Evolutionary conservation across 2,329 filamentous ascomycete genomes (phyloP).

Genomic region (Sporothrix inflata): DNA sequence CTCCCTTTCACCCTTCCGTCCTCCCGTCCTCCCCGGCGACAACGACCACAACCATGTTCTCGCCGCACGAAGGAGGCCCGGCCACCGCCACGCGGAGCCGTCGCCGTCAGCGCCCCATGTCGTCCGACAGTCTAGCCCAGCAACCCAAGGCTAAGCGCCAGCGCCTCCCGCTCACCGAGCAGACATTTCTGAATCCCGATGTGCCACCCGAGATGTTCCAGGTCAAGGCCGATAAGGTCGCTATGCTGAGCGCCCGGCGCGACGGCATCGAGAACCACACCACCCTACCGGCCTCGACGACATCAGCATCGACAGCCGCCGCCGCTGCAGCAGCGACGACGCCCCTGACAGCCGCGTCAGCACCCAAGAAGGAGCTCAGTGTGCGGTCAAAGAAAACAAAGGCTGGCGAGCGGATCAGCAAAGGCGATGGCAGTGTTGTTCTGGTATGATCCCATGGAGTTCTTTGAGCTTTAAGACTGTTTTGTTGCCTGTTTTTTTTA

Average conservation of each 20-base stretch:
- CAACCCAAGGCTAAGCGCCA: slow-evolving; percentile 68
- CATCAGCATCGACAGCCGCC: background rate
- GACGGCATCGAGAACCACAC: slow-evolving; percentile 51
- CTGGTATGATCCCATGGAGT: slow-evolving; percentile 52
- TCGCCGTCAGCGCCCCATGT: slow-evolving; percentile 62
- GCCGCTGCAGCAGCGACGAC: background rate
- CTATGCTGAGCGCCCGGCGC: slow-evolving; percentile 49
- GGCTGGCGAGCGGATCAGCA: slow-evolving; percentile 63
- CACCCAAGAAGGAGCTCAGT: slow-evolving; percentile 57
- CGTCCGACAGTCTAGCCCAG: slow-evolving; percentile 56
- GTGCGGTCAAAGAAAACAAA: slow-evolving; percentile 66
- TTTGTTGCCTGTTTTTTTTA: background rate
- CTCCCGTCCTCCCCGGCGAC: background rate
- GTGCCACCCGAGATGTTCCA: slow-evolving; percentile 58
- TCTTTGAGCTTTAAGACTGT: background rate
- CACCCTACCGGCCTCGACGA: background rate
- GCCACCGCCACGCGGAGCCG: slow-evolving; percentile 63
- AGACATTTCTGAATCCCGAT: slow-evolving; percentile 59
- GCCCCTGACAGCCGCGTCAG: slow-evolving; percentile 29
- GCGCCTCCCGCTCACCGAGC: slow-evolving; percentile 60
- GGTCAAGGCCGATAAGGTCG: slow-evolving; percentile 57
- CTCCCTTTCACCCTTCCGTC: background rate
- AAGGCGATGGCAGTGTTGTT: slow-evolving; percentile 69
- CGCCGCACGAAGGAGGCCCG: slow-evolving; percentile 55
- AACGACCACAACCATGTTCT: slow-evolving; percentile 57